Evolutionary conservation across 768 basidiomycete genomes (phyloP).

Genomic region (Russula vinacea): DNA sequence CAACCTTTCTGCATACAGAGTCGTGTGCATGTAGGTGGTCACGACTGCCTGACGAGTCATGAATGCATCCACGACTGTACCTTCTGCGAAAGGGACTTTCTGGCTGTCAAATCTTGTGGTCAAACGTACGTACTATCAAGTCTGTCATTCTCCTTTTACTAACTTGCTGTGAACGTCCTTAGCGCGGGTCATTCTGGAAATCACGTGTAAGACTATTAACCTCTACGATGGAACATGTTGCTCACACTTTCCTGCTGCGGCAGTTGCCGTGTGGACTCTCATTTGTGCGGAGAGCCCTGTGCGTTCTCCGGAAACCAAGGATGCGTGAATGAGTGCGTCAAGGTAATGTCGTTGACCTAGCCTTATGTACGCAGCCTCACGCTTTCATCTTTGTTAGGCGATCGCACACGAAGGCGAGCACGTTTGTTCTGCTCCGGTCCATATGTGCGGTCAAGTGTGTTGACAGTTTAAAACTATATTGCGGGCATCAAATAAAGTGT

Average conservation of each 20-base stretch:
- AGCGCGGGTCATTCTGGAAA: conserved; percentile 57
- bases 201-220: conserved; percentile 45
- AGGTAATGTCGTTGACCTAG: conserved; percentile 37
- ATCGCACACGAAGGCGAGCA: conserved; percentile 53
- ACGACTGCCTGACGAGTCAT: conserved; percentile 54
- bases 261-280: conserved; percentile 47
- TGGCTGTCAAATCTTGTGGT: conserved; percentile 39
- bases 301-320: conserved; percentile 46
- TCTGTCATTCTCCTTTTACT: neutral
- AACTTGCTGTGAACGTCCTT: neutral
- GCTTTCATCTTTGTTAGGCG: conserved; percentile 37
- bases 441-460: conserved; percentile 54
- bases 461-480: no score
- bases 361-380: neutral
- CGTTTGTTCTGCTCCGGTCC: conserved; percentile 50
- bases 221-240: neutral
- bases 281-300: conserved; percentile 56
- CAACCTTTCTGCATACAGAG: conserved; percentile 49
- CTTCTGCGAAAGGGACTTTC: conserved; percentile 38
- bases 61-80: conserved; percentile 46
- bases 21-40: conserved; percentile 45
- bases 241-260: conserved; percentile 29
- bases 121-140: conserved; percentile 42
- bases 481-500: neutral
- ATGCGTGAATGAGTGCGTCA: conserved; percentile 51